Percentiles rank a stretch among this genome's conserved stretches.
Conservation (phyloP, 1,284 basidiomycete genomes). For the Ustilago vetiveriae region DNA sequence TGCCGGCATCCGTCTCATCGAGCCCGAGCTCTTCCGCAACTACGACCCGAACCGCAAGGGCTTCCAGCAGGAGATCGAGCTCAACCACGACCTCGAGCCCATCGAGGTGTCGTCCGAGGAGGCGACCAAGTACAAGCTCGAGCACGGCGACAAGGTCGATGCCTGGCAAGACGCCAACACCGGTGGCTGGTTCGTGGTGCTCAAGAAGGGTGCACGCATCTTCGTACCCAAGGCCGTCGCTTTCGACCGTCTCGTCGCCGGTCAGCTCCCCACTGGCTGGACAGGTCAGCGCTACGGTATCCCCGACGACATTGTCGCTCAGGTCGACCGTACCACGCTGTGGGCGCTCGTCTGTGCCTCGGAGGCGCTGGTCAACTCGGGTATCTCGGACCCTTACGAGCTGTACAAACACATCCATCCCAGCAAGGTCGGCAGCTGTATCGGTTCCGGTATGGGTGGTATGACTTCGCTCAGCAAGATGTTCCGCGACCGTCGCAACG, state of each 20-base stretch:
- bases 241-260: slow-evolving; percentile 93
- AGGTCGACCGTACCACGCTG: slow-evolving; percentile 91
- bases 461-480: slow-evolving; percentile 73
- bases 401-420: slow-evolving; percentile 86
- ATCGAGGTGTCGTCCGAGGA: slow-evolving; percentile 91
- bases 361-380: slow-evolving; percentile 93
- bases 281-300: slow-evolving; percentile 94
- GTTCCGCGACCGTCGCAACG: slow-evolving; percentile 98
- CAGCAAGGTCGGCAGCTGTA: slow-evolving; percentile 76
- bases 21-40: slow-evolving; percentile 95
- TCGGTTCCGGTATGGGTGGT: slow-evolving; percentile 91
- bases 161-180: slow-evolving; percentile 85
- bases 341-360: slow-evolving; percentile 96
- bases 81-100: slow-evolving; percentile 94
- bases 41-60: slow-evolving; percentile 97
- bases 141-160: slow-evolving; percentile 96
- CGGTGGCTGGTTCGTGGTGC: slow-evolving; percentile 90
- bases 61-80: slow-evolving; percentile 96
- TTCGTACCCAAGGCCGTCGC: slow-evolving; percentile 93
- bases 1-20: slow-evolving; percentile 94
- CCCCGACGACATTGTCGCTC: slow-evolving; percentile 94
- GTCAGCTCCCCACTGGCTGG: slow-evolving; percentile 97
- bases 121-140: slow-evolving; percentile 92
- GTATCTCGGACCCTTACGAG: slow-evolving; percentile 92
- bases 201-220: slow-evolving; percentile 97